Conservation (phyloP, 2,329 filamentous ascomycete species). For the Aspergillus costaricaensis region DNA sequence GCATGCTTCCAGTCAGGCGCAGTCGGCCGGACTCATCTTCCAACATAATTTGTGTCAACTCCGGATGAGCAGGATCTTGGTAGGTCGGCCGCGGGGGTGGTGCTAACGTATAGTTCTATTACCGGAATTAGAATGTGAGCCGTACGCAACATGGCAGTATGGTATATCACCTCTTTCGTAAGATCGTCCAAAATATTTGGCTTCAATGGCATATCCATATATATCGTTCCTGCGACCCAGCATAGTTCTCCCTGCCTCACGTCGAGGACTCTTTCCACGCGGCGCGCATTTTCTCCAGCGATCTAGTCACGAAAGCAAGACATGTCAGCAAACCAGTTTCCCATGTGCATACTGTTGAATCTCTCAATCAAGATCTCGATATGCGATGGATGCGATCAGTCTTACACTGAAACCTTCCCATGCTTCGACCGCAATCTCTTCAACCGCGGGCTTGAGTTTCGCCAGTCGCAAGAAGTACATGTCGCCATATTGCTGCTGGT, state of each 20-base stretch:
- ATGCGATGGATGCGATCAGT: not conserved
- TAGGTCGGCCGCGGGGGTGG: constrained; percentile 78
- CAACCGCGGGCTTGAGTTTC: constrained; percentile 81
- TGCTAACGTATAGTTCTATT: constrained; percentile 82
- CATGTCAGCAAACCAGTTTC: constrained; percentile 4
- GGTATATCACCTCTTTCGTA: constrained; percentile 73
- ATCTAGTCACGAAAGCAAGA: constrained; percentile 51
- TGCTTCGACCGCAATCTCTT: constrained; percentile 69
- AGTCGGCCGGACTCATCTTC: constrained; percentile 95
- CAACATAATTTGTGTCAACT: constrained; percentile 70
- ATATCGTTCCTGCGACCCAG: constrained; percentile 92
- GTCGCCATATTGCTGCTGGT: constrained; percentile 94
- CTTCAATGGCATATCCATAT: constrained; percentile 96
- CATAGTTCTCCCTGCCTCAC: constrained; percentile 93
- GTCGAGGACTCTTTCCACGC: constrained; percentile 86
- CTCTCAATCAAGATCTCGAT: not conserved
- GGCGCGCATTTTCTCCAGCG: constrained; percentile 71
- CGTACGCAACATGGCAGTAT: not conserved
- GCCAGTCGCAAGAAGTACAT: constrained; percentile 94
- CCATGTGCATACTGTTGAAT: not conserved
- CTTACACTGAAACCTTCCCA: constrained; percentile 72
- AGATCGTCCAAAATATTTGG: constrained; percentile 95
- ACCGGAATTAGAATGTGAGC: constrained; percentile 14
- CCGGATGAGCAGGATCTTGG: constrained; percentile 53
- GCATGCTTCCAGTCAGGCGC: constrained; percentile 69